Percentiles rank a stretch among this genome's conserved stretches.
Conservation (phyloP, 1,284 basidiomycete genomes). For the Polyporus tsugae region DNA sequence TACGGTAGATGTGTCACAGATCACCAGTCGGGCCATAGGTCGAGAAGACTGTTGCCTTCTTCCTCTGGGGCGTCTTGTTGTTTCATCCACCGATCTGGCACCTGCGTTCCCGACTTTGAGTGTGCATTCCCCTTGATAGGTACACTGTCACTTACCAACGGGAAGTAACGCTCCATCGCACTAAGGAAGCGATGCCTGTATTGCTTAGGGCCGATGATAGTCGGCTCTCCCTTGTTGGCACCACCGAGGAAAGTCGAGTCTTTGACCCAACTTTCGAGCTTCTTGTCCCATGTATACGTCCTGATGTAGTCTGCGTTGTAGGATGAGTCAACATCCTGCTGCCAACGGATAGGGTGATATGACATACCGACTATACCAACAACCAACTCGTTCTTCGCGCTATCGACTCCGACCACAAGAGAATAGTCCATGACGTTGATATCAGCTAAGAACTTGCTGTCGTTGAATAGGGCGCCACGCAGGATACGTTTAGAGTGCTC, state of each 20-base stretch:
- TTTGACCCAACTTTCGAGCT: constrained; percentile 97
- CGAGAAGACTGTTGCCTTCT: constrained; percentile 62
- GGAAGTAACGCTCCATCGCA: constrained; percentile 94
- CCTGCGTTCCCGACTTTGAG: constrained; percentile 47
- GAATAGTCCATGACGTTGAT: constrained; percentile 99
- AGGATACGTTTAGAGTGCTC: constrained; percentile 96
- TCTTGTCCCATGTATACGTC: constrained; percentile 98
- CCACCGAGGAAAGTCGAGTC: constrained; percentile 90
- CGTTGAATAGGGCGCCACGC: constrained; percentile 91
- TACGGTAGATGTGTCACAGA: constrained; percentile 15
- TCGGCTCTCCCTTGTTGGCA: constrained; percentile 86
- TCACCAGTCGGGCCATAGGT: constrained; percentile 64
- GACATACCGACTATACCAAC: constrained; percentile 93
- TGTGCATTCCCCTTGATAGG: neutral
- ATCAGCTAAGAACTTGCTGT: constrained; percentile 93
- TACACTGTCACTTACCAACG: constrained; percentile 59
- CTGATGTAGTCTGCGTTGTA: constrained; percentile 81
- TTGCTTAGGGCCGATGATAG: constrained; percentile 88
- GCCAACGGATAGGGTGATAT: constrained; percentile 29
- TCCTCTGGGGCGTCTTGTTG: constrained; percentile 79
- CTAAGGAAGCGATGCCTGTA: constrained; percentile 90
- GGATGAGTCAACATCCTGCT: constrained; percentile 8
- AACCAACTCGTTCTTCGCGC: constrained; percentile 83
- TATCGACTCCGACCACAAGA: constrained; percentile 93
- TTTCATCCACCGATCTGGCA: constrained; percentile 90